Evolutionary conservation across 2,329 filamentous ascomycete genomes (phyloP), one percentile per base, ranked within the genome.

Genomic region (Stemphylium lycopersici): DNA sequence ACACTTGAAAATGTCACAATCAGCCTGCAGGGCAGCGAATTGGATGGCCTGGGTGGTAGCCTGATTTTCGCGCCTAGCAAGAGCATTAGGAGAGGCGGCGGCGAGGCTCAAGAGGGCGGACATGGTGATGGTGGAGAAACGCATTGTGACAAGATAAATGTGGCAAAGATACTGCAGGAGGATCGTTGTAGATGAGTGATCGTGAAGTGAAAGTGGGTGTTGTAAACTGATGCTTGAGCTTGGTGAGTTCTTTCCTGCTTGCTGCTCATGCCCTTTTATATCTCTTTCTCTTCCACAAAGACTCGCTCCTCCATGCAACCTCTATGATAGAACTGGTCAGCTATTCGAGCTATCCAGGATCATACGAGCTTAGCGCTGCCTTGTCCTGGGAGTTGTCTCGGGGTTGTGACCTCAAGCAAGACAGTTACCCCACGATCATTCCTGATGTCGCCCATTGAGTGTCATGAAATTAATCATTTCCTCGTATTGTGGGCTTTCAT

Each of bases 41-140:
- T 20, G 16, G 15, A 58, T 52, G 36, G 48, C 52, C 22, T 43
- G 29, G 18, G 44, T 47, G 22, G 58, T 52, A 22, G 41, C 43
- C 32, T 60, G 50, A 29, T 39, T 49, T 32, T 53, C 49, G 12
- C 32, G 51, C 33, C 40, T 47, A 24, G 45, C 40, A 36, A 59
- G 26, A 41, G 51, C 42, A 42, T 47, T 34, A 18, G 57, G 43
- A 31, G 56, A 45, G 18, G 56, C 52, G 26, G 34, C 38, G 15
- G 49, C 50, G 39, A 52, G 42, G 20, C 55, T 51, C 18, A 32
- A 24, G 44, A 61, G 42, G 41, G 54, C 43, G 20, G 52, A 37
- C 24, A 58, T 36, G 42, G 48, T 38, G 34, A 52, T 37, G 38
- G 43, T 43, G 48, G 58, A 48, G 45, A 56, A 58, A 50, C 44